Percentiles rank a stretch among this genome's conserved stretches.
Evolutionary conservation across 345 rosid genomes (phyloP).

Genomic region (Eucalyptus lansdowneana): DNA sequence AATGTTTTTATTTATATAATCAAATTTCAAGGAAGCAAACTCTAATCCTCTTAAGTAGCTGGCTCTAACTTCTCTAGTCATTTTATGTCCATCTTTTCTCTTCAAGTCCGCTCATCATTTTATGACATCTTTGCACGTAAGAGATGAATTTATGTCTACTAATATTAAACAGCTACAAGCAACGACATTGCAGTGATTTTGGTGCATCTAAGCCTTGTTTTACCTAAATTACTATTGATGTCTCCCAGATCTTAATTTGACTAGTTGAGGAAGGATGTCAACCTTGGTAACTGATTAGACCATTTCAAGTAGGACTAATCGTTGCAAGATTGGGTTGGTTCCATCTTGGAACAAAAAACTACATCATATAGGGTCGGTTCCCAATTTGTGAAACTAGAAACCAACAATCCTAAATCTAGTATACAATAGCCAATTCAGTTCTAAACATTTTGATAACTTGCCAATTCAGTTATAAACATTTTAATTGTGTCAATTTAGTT

Average conservation of each 20-base stretch:
- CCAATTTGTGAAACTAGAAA: not conserved
- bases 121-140: not conserved
- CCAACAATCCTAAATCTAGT: rapidly evolving
- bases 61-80: not conserved
- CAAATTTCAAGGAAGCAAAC: not conserved
- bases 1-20: not conserved
- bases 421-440: not conserved
- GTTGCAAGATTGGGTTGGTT: not conserved
- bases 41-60: not conserved
- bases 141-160: not conserved
- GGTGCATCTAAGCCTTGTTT: not conserved
- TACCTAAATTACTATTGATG: not conserved
- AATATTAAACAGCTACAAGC: not conserved
- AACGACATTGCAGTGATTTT: not conserved
- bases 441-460: rapidly evolving
- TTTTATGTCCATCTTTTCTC: not conserved
- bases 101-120: not conserved
- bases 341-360: rapidly evolving
- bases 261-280: not conserved
- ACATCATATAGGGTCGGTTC: rapidly evolving
- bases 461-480: not conserved
- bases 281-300: not conserved
- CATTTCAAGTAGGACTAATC: not conserved
- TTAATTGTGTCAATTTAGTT: too few relatives aligned
- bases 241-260: not conserved